Conservation (phyloP, 768 basidiomycete genomes). For the Cystobasidium tubakii region DNA sequence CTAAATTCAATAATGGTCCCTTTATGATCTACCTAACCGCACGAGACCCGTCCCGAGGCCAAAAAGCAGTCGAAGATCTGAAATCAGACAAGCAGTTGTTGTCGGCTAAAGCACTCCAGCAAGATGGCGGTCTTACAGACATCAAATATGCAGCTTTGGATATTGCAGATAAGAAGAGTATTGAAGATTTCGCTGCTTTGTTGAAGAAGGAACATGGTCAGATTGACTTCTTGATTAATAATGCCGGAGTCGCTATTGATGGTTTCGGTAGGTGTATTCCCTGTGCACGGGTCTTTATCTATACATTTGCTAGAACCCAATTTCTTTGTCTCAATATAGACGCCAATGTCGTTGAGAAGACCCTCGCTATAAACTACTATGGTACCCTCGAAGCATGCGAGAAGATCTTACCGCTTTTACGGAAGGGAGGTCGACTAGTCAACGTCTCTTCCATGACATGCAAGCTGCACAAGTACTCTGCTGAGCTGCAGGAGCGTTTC, state of each 20-base stretch:
- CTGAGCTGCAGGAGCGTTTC: constrained; percentile 34
- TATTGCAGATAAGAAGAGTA: constrained; percentile 38
- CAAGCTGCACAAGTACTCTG: constrained; percentile 23
- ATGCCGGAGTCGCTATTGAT: constrained; percentile 41
- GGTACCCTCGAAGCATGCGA: constrained; percentile 40
- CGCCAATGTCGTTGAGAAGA: constrained; percentile 38
- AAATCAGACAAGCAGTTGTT: constrained; percentile 5
- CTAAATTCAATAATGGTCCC: constrained; percentile 36
- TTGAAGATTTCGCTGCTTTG: constrained; percentile 37
- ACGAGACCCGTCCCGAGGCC: constrained; percentile 34
- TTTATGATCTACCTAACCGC: constrained; percentile 40
- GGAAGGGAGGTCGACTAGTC: constrained; percentile 38
- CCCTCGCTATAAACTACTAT: constrained; percentile 41
- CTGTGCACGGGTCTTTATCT: background rate
- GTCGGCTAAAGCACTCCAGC: constrained; percentile 33
- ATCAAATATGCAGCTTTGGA: constrained; percentile 39
- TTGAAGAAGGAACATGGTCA: constrained; percentile 34
- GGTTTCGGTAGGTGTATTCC: constrained; percentile 6
- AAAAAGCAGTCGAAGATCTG: constrained; percentile 36
- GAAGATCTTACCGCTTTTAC: constrained; percentile 41
- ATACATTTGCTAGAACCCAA: background rate
- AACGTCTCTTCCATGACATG: constrained; percentile 42
- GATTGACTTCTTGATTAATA: constrained; percentile 43
- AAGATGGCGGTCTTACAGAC: constrained; percentile 19
- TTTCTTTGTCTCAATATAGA: no score